These are phyloP conservation scores for Eucalyptus sp. DNA, from an alignment of 345 rosid genomes.

Conservation along the genomic window DNA sequence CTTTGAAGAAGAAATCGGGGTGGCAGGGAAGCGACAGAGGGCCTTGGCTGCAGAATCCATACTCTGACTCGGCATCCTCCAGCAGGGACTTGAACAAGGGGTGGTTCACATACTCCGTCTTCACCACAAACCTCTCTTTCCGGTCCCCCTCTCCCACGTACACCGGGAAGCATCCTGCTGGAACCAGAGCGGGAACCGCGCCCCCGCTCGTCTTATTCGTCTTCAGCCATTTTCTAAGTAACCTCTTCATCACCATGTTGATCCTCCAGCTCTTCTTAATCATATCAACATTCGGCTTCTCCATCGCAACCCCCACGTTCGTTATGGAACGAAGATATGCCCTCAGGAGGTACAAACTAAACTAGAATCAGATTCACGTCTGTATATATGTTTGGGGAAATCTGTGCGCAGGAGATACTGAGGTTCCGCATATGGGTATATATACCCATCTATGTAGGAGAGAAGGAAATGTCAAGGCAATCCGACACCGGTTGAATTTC, in stretches of 20 bases:
- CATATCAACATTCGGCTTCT: background rate
- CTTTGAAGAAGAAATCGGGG: conserved; percentile 47
- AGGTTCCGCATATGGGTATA: background rate
- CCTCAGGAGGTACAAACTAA: background rate
- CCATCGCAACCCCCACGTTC: background rate
- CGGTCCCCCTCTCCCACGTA: conserved; percentile 57
- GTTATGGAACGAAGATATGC: background rate
- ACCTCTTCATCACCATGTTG: background rate
- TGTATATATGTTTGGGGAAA: background rate
- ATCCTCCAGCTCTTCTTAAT: background rate
- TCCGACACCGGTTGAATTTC: background rate
- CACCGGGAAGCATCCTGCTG: conserved; percentile 52
- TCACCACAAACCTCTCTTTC: conserved; percentile 27
- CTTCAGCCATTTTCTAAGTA: background rate
- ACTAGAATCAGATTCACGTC: background rate
- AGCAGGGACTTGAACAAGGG: conserved; percentile 59
- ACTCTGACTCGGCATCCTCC: conserved; percentile 68
- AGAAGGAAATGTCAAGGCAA: background rate
- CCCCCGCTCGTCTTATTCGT: background rate
- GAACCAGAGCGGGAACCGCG: background rate
- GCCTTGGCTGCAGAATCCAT: conserved; percentile 45
- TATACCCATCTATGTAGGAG: background rate
- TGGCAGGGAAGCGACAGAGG: conserved; percentile 72
- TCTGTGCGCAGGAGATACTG: background rate
- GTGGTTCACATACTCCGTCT: conserved; percentile 44